phyloP scores from a whole-genome alignment of 768 basidiomycete genomes.

The Coprinopsis sp. region DNA sequence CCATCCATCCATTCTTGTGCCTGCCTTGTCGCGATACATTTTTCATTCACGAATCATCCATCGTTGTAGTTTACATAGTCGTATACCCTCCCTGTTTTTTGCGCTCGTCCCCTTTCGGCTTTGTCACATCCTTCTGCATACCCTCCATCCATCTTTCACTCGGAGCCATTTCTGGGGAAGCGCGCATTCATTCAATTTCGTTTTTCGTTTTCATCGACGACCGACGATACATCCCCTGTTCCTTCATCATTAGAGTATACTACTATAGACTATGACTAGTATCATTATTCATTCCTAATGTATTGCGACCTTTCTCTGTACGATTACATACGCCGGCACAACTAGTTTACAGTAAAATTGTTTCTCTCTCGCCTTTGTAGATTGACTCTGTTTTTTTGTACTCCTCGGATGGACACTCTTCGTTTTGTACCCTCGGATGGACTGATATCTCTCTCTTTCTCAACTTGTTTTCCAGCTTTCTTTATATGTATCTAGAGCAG shows the following conservation, averaged over 20 bases:
- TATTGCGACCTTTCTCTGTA: constrained; percentile 1
- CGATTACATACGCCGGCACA: background rate
- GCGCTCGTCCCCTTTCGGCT: background rate
- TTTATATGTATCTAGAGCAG: constrained; percentile 4
- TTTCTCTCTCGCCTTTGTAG: background rate
- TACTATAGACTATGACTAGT: constrained; percentile 2
- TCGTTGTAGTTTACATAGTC: constrained; percentile 2
- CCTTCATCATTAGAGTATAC: constrained; percentile 3
- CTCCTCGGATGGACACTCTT: background rate
- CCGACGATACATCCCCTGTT: background rate
- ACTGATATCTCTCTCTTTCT: background rate
- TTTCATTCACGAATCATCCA: background rate
- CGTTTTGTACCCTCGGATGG: too few species aligned
- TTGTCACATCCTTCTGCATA: background rate
- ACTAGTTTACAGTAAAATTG: background rate
- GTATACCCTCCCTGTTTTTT: background rate
- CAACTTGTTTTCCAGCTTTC: background rate
- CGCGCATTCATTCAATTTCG: background rate
- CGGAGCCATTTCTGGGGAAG: background rate
- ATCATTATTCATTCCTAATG: background rate
- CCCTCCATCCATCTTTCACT: background rate
- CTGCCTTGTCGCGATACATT: constrained; percentile 1
- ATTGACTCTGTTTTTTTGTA: background rate
- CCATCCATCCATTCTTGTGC: constrained; percentile 3
- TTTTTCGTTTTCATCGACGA: background rate